Conservation (phyloP, 2,329 filamentous ascomycete genomes). For the Leptoxyphium fumago region DNA sequence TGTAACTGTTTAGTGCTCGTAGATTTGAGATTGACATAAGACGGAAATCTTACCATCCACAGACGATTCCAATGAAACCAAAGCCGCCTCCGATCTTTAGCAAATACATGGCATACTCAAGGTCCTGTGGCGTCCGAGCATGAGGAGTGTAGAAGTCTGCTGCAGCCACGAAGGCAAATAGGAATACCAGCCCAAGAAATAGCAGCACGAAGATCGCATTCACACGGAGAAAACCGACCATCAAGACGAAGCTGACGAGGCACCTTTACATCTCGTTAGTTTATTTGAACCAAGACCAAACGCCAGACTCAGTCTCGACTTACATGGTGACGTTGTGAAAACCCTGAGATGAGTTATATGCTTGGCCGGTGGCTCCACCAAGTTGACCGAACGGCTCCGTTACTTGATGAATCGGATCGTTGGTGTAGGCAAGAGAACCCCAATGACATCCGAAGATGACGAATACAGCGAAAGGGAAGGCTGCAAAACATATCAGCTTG, state of each 20-base stretch:
- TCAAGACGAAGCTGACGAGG: slow-evolving; percentile 14
- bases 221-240: slow-evolving; percentile 12
- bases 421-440: slow-evolving; percentile 12
- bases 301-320: not conserved
- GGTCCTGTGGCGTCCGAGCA: slow-evolving; percentile 7
- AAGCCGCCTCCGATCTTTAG: slow-evolving; percentile 15
- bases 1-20: not conserved
- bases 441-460: slow-evolving; percentile 16
- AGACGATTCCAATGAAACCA: slow-evolving; percentile 11
- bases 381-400: slow-evolving; percentile 4
- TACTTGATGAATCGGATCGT: slow-evolving; percentile 11
- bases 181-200: slow-evolving; percentile 14
- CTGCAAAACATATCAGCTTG: not conserved
- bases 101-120: slow-evolving; percentile 8
- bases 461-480: slow-evolving; percentile 16
- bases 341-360: slow-evolving; percentile 12
- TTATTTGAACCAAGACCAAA: not conserved
- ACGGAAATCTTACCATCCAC: slow-evolving; percentile 10
- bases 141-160: slow-evolving; percentile 11
- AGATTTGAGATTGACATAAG: not conserved
- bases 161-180: slow-evolving; percentile 16
- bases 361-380: slow-evolving; percentile 7
- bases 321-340: slow-evolving; percentile 16
- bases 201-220: slow-evolving; percentile 13
- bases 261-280: slow-evolving; percentile 3